Evolutionary conservation across 805 yeast species (phyloP).

Genomic region (Pichia deserticola): DNA sequence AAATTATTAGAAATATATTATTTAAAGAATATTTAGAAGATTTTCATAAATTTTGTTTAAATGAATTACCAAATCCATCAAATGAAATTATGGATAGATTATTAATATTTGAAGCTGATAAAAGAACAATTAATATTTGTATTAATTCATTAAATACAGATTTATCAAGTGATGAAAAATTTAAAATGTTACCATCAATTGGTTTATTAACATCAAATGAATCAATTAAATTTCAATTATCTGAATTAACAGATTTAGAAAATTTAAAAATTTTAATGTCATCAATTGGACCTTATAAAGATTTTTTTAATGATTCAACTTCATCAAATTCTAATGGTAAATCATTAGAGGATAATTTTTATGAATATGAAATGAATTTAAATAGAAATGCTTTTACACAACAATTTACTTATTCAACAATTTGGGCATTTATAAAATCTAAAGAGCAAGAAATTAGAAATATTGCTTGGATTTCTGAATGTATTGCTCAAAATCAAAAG

Average conservation of each 20-base stretch:
- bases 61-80: conserved; percentile 65
- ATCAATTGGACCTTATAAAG: conserved; percentile 58
- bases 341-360: conserved; percentile 89
- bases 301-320: conserved; percentile 38
- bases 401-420: conserved; percentile 81
- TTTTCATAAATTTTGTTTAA: conserved; percentile 58
- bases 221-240: conserved; percentile 53
- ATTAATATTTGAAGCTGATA: conserved; percentile 88
- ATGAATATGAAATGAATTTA: conserved; percentile 83
- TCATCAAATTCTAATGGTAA: conserved; percentile 24
- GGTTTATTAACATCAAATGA: conserved; percentile 69
- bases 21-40: conserved; percentile 92
- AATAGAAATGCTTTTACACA: conserved; percentile 94
- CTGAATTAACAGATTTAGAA: conserved; percentile 80
- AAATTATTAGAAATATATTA: conserved; percentile 82
- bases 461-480: conserved; percentile 99
- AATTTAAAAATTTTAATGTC: conserved; percentile 62
- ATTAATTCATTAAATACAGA: conserved; percentile 85
- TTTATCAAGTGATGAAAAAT: conserved; percentile 64
- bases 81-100: conserved; percentile 71
- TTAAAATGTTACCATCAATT: conserved; percentile 65
- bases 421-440: conserved; percentile 96
- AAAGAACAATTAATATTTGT: conserved; percentile 86
- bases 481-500: conserved; percentile 97
- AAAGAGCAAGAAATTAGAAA: conserved; percentile 96